A percentile compares a stretch with the other conserved stretches of the same genome.
These are phyloP conservation scores for Yarrowia deformans DNA, from an alignment of 805 yeast genomes.

Conservation along the genomic window DNA sequence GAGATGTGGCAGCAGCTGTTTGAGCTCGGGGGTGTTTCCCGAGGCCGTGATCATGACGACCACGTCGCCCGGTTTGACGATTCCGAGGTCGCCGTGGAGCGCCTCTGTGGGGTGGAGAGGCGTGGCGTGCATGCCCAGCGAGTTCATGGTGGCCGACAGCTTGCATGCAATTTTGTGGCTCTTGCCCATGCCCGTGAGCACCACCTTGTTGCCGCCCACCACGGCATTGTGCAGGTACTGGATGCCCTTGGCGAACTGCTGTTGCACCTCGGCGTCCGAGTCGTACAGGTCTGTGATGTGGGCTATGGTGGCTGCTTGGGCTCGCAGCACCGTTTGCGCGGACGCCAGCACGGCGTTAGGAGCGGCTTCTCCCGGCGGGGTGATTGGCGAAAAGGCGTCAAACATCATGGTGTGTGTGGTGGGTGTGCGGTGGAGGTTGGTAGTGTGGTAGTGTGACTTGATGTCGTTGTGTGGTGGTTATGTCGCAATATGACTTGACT, in stretches of 20 bases:
- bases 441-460: background rate
- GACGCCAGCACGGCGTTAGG: slow-evolving; percentile 58
- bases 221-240: slow-evolving; percentile 53
- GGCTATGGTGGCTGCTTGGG: slow-evolving; percentile 52
- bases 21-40: slow-evolving; percentile 82
- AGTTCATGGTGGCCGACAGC: slow-evolving; percentile 80
- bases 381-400: slow-evolving; percentile 40
- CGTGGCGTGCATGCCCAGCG: slow-evolving; percentile 73
- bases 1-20: slow-evolving; percentile 63
- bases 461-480: too few species aligned
- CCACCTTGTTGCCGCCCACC: slow-evolving; percentile 67
- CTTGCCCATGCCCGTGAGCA: slow-evolving; percentile 85
- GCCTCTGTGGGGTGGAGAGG: slow-evolving; percentile 86
- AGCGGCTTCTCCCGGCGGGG: slow-evolving; percentile 62
- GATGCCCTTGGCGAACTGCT: slow-evolving; percentile 48
- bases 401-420: slow-evolving; percentile 14
- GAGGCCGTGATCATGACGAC: slow-evolving; percentile 76
- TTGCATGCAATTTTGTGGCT: slow-evolving; percentile 80
- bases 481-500: too few species aligned
- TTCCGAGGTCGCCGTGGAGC: slow-evolving; percentile 87
- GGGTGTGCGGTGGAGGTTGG: slow-evolving; percentile 2
- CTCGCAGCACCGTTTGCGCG: slow-evolving; percentile 49
- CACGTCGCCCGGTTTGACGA: slow-evolving; percentile 63
- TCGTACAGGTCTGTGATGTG: slow-evolving; percentile 47
- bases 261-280: slow-evolving; percentile 44